Base-by-base conservation (phyloP, 2,329 filamentous ascomycete genomes). In the Colletotrichum coccodes region DNA sequence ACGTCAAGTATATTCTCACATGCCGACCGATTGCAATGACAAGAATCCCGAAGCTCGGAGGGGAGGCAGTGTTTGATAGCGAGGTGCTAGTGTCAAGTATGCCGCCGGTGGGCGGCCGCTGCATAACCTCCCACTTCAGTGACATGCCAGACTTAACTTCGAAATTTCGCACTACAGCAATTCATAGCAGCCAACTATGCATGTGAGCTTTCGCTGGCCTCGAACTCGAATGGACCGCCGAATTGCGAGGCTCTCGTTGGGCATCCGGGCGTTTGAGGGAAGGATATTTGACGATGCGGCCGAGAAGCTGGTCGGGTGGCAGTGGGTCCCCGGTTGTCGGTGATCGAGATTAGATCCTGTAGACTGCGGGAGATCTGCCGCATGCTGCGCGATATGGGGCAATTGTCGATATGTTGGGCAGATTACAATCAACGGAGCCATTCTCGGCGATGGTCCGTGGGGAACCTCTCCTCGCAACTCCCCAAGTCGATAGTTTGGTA, bases 301-400 rank as follows among this genome's bases (percentile, higher is more conserved):
- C 28, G 36, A 63, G 8, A 50, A 57, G 64, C 53, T 44, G 58
- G 44, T 30, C 56, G 50, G 42, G 23, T 46, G 32, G 26, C 34
- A 52, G 36, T 60, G 64, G 62, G 14, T 46, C 50, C 59, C 36
- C 42, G 32, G 34, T 28, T 60, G 28, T 52, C n/a, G 47, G 62
- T 50, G 34, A 67, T 67, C 50, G 34, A 62, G 59, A 64, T 67
- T 65, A 65, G 47, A 56, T 60, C 47, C 47, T 69, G 54, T 66
- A 60, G 54, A 60, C 44, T 42, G 56, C 54, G 61, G 62, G 54
- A 66, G 65, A 66, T 68, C 47, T 60, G 59, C 61, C 23, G 62
- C 62, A 56, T 40, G 26, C 61, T 66, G 61, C 62, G 66, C 38
- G 21, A 49, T 53, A 66, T 46, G 23, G 38, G 30, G 12, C 32